A percentile compares a stretch with the other conserved stretches of the same genome.
These are phyloP conservation scores for Nannizziopsis barbatae DNA, from an alignment of 2,329 filamentous ascomycete genomes.

Conservation along the genomic window DNA sequence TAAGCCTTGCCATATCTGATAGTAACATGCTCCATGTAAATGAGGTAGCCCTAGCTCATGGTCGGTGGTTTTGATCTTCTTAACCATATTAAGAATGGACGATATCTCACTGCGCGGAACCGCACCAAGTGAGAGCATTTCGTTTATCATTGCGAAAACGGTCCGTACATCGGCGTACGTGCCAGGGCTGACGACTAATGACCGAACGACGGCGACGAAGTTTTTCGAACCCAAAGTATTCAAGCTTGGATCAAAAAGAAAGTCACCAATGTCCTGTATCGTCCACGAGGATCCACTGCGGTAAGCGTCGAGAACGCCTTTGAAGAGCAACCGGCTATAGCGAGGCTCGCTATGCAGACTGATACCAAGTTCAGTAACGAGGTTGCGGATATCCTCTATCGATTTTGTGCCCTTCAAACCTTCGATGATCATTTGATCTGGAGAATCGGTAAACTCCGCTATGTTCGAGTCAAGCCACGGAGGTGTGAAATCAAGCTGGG, in stretches of 20 bases:
- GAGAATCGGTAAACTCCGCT: neutral
- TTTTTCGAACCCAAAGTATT: slow-evolving; percentile 30
- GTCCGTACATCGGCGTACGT: slow-evolving; percentile 16
- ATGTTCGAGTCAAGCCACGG: no score
- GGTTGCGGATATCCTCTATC: slow-evolving; percentile 23
- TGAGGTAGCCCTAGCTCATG: slow-evolving; percentile 15
- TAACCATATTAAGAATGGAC: slow-evolving; percentile 24
- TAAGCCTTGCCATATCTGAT: slow-evolving; percentile 30
- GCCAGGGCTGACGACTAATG: slow-evolving; percentile 18
- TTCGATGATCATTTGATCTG: neutral
- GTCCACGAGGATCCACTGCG: slow-evolving; percentile 9
- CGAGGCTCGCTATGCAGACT: slow-evolving; percentile 27
- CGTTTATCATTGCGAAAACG: slow-evolving; percentile 22
- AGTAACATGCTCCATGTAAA: slow-evolving; percentile 20
- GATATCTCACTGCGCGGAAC: slow-evolving; percentile 26
- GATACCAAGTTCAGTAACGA: slow-evolving; percentile 22
- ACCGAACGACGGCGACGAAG: slow-evolving; percentile 23
- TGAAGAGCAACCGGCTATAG: slow-evolving; percentile 29
- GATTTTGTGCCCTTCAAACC: neutral
- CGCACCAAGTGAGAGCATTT: slow-evolving; percentile 27
- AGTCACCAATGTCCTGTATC: slow-evolving; percentile 22
- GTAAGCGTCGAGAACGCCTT: slow-evolving; percentile 21
- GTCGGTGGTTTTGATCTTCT: slow-evolving; percentile 14
- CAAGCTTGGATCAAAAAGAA: slow-evolving; percentile 28
- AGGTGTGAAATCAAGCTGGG: no score